Evolutionary conservation across 345 rosid species (phyloP), one percentile per base, ranked within the genome.

Genomic region (Triadica sebifera): DNA sequence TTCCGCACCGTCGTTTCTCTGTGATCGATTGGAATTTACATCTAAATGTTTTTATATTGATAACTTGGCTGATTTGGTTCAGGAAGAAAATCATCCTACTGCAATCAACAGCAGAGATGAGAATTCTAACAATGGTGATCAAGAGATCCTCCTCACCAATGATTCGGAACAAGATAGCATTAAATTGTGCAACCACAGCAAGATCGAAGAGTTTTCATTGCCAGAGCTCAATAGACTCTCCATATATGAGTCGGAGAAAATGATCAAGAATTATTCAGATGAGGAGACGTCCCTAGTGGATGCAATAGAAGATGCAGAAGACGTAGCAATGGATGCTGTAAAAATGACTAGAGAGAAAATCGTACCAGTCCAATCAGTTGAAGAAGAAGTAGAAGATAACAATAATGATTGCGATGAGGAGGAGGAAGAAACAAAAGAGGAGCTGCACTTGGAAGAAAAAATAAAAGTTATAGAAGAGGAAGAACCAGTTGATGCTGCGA

Each of bases 21-120:
- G 6, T 43, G 52, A 56, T 22, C 49, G 34, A 3, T n/a, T 4
- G 52, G 20, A 24, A 49, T 49, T 58, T n/a, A 10, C 38, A 8
- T 52, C 17, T 38, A 43, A 43, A 43, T 29, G 47, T 43, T 8
- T 3, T 43, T 43, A 43, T 43, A 3, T 20, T 66, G 8, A 71
- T n/a, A 47, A 51, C 59, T 46, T 45, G 52, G 6, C 43, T 45
- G 41, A 66, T 80, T 68, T 66, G 83, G 66, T 71, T 67, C 76
- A 86, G 89, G 85, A 62, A 69, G 83, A 81, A 60, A 70, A 69
- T 25, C 71, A 75, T 8, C 29, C 47, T 9, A 13, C 60, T 12
- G 7, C 29, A 53, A 43, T 9, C 65, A 69, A 61, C 50, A 79
- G 57, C 41, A 60, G 66, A 52, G 57, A 57, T 22, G 79, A 70